Base-by-base conservation (phyloP, 352 stramenopile genomes). In the Phytopythium litorale region DNA sequence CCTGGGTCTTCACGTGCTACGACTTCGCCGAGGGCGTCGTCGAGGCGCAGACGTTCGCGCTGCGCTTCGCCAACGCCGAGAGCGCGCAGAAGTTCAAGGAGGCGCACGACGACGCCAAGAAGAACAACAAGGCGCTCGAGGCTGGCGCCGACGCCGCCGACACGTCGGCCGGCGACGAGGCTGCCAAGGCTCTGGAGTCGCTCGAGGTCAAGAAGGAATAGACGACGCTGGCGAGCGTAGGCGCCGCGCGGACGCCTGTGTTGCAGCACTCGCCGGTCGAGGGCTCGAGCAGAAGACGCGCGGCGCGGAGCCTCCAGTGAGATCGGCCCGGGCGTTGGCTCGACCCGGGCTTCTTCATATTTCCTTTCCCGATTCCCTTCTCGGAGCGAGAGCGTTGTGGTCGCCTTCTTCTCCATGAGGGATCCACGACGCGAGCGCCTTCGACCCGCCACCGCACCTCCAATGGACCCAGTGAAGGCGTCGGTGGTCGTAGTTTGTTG, bases 1-100 rank as follows among this genome's bases (percentile, higher is more conserved):
- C 92, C 21, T 99, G 97, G 97, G 97, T 99, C 33, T 99, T 98
- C 90, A 98, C 83, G 67, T 98, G 95, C 75, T 99, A 98, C 83
- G 97, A 99, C 79, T 99, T 98, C 75, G 79, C 93, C 11, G 96
- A 99, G 46, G 96, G 96, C 62, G 84, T 96, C 60, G 81, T 98
- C 67, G 88, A 97, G 78, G 77, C 81, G 63, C 84, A 96, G 67
- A 83, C 91, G 32, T 97, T 97, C 61, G 91, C 91, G 32, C 75
- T 98, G 58, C 88, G 96, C 62, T 99, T 99, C 78, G 91, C 84
- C 56, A 98, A 98, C 75, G 89, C 91, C 12, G 97, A 99, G 68
- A 96, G 97, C 71, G 97, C 96, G 28, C 78, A 95, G 60, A 96
- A 98, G 72, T 99, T 99, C 84, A 99, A 99, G 79, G 88, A 97